Evolutionary conservation across 176 grass and related monocot genomes (phyloP).

Genomic region (Paspalum vaginatum): DNA sequence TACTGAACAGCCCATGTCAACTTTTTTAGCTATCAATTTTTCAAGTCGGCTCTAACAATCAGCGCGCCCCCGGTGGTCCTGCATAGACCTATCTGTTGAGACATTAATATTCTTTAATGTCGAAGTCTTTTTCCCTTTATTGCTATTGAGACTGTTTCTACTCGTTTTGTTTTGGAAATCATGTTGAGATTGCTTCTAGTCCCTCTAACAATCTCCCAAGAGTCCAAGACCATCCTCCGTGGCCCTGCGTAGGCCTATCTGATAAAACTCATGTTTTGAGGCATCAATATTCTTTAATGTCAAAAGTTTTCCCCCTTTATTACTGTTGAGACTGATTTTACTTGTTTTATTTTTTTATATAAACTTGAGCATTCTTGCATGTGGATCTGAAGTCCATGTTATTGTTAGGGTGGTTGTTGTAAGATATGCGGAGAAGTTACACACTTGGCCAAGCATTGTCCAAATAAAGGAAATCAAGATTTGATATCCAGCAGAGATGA

Average conservation of each 20-base stretch:
- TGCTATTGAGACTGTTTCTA: too few relatives aligned
- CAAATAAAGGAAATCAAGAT: conserved; percentile 56
- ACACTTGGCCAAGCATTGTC: conserved; percentile 90
- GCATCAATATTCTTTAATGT: conserved; percentile 2
- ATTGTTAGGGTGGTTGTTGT: conserved; percentile 87
- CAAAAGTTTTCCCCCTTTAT: background rate
- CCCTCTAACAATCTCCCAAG: background rate
- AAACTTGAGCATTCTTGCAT: background rate
- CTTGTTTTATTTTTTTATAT: background rate
- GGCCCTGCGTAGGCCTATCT: background rate
- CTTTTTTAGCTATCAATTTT: background rate
- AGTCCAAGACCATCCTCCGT: background rate
- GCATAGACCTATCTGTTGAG: too few relatives aligned
- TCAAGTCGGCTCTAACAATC: too few relatives aligned
- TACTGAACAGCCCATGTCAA: background rate
- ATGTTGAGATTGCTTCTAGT: background rate
- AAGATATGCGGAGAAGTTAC: conserved; percentile 93
- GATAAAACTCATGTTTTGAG: background rate
- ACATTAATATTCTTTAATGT: too few relatives aligned
- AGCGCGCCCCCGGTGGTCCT: too few relatives aligned
- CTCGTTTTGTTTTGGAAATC: too few relatives aligned
- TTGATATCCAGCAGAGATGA: conserved; percentile 38
- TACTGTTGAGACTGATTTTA: conserved; percentile 15
- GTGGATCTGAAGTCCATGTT: conserved; percentile 21
- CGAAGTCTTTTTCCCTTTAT: too few relatives aligned